Conservation (phyloP, 2,329 filamentous ascomycete genomes). For the Hypoxylon sp. region DNA sequence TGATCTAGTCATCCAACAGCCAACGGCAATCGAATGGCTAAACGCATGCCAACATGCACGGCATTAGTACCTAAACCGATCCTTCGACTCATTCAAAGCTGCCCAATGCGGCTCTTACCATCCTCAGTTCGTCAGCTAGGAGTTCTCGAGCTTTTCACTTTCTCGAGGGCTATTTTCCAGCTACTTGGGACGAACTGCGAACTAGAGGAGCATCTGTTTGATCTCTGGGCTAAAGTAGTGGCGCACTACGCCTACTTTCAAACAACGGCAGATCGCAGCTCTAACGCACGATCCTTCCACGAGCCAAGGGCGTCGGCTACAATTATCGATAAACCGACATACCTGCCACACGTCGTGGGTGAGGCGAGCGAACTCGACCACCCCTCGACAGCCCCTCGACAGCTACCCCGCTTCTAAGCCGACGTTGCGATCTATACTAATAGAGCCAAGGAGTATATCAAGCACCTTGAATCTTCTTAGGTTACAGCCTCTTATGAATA, state of each 20-base stretch:
- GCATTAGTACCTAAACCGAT: background rate
- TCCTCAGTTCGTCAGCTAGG: background rate
- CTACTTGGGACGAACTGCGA: constrained; percentile 7
- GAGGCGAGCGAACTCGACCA: background rate
- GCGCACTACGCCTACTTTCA: constrained; percentile 14
- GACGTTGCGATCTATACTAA: background rate
- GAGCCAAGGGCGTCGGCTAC: background rate
- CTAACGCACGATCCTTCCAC: background rate
- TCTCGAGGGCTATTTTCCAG: background rate
- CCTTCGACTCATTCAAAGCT: background rate
- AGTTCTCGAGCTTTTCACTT: background rate
- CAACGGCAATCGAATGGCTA: background rate
- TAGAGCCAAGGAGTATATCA: background rate
- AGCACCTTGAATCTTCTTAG: background rate
- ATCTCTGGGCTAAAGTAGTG: background rate
- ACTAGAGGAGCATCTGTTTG: constrained; percentile 5
- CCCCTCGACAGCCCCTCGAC: background rate
- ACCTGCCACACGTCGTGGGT: background rate
- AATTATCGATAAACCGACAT: background rate
- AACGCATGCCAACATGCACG: background rate
- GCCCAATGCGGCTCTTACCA: background rate
- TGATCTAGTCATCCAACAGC: background rate
- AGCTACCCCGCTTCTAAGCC: background rate
- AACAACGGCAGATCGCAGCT: constrained; percentile 7
- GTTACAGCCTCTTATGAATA: background rate